Conservation (phyloP, 352 stramenopile species). For the Blastocystis sp. region DNA sequence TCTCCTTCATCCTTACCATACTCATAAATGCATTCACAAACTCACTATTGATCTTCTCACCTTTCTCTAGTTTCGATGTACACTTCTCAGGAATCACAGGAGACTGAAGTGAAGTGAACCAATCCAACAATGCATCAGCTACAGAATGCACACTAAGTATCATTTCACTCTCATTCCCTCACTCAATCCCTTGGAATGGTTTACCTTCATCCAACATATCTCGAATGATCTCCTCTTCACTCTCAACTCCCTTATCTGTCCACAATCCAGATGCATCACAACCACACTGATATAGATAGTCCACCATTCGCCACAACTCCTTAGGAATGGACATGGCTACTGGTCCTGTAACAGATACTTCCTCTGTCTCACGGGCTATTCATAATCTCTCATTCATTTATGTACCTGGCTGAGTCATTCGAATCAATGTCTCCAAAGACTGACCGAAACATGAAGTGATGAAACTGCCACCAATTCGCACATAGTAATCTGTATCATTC, state of each 20-base stretch:
- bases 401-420: not conserved
- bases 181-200: not conserved
- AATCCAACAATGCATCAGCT: slow-evolving; percentile 3
- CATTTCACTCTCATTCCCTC: not conserved
- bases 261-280: not conserved
- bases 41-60: not conserved
- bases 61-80: not conserved
- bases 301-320: slow-evolving; percentile 91
- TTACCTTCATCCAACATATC: not conserved
- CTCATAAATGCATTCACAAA: slow-evolving; percentile 10
- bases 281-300: slow-evolving; percentile 78
- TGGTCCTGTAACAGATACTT: slow-evolving; percentile 52
- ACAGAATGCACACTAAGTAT: not conserved
- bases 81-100: not conserved
- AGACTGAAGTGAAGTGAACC: not conserved
- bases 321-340: slow-evolving; percentile 81
- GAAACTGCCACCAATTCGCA: slow-evolving; percentile 83
- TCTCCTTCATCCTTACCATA: slow-evolving; percentile 10
- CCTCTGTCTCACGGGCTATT: not conserved
- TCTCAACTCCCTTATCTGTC: slow-evolving; percentile 23
- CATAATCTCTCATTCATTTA: not conserved
- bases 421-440: slow-evolving; percentile 84
- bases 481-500: slow-evolving; percentile 88
- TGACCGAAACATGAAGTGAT: slow-evolving; percentile 85
- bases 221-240: not conserved